Evolutionary conservation across 2,329 filamentous ascomycete species (phyloP).

Genomic region (Simplicillium aogashimaense): DNA sequence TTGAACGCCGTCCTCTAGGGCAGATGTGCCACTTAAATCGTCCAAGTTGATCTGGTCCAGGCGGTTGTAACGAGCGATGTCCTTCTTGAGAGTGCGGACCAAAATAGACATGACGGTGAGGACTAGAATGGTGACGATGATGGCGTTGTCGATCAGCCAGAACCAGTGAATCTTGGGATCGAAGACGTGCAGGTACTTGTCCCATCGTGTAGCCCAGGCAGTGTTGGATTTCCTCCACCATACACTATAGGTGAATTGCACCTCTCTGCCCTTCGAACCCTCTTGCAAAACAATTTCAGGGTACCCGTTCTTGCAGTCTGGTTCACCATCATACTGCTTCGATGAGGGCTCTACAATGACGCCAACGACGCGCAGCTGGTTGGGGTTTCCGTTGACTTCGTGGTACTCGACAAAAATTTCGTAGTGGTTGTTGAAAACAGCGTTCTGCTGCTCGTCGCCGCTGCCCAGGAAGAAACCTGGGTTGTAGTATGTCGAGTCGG

Average conservation of each 20-base stretch:
- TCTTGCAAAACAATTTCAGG: conserved; percentile 53
- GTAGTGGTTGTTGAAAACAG: conserved; percentile 84
- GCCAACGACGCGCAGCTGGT: conserved; percentile 80
- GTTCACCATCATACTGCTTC: conserved; percentile 43
- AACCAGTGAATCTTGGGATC: conserved; percentile 99
- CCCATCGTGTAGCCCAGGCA: conserved; percentile 94
- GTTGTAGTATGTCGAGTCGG: conserved; percentile 74
- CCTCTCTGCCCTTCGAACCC: conserved; percentile 41
- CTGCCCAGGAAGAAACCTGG: conserved; percentile 77
- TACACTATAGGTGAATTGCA: conserved; percentile 87
- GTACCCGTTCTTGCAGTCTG: conserved; percentile 53
- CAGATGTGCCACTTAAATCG: conserved; percentile 71
- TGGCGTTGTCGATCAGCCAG: conserved; percentile 88
- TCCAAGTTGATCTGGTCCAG: conserved; percentile 86
- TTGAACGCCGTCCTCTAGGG: conserved; percentile 82
- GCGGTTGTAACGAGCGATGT: conserved; percentile 93
- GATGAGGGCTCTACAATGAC: conserved; percentile 82
- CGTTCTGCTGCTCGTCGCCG: conserved; percentile 41
- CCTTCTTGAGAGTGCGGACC: conserved; percentile 78
- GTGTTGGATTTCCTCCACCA: conserved; percentile 78
- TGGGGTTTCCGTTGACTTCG: conserved; percentile 53
- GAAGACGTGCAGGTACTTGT: conserved; percentile 96
- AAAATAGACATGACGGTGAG: conserved; percentile 91
- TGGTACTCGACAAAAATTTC: conserved; percentile 93
- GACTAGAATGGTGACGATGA: conserved; percentile 87